A percentile compares a stretch with the other conserved stretches of the same genome.
phyloP scores from a whole-genome alignment of 1,284 basidiomycete genomes.

The Cutaneotrichosporon cyanovorans region DNA sequence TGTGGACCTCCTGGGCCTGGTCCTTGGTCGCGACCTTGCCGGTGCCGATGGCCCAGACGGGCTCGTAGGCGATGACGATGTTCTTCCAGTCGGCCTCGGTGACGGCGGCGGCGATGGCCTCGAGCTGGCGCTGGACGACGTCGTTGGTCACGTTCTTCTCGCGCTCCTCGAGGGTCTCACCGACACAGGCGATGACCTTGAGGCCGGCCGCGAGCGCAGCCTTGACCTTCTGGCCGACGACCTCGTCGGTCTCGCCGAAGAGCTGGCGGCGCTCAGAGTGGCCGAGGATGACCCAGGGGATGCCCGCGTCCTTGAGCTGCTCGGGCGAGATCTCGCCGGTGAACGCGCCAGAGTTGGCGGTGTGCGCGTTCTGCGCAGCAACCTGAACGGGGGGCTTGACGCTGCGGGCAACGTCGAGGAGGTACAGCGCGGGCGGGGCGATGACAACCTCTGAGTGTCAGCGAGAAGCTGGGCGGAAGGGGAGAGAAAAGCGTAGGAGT shows the following conservation, averaged over 20 bases:
- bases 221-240: constrained; percentile 80
- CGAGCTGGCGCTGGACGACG: constrained; percentile 76
- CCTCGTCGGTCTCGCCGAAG: constrained; percentile 78
- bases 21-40: constrained; percentile 83
- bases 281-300: constrained; percentile 93
- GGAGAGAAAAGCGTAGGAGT: too few species aligned
- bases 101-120: constrained; percentile 61
- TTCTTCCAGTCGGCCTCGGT: constrained; percentile 71
- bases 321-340: constrained; percentile 86
- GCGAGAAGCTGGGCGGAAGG: background rate
- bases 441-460: constrained; percentile 71
- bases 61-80: constrained; percentile 91
- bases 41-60: constrained; percentile 98
- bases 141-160: constrained; percentile 69
- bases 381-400: constrained; percentile 62
- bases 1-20: constrained; percentile 84
- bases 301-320: constrained; percentile 75
- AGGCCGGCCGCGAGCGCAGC: constrained; percentile 57
- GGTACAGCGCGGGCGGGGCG: constrained; percentile 80
- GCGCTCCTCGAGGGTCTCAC: constrained; percentile 85
- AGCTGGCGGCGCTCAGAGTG: constrained; percentile 93
- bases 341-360: constrained; percentile 79
- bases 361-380: constrained; percentile 87
- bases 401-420: constrained; percentile 58
- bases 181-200: constrained; percentile 90